A percentile compares a stretch with the other conserved stretches of the same genome.
Evolutionary conservation across 2,329 filamentous ascomycete species (phyloP).

Genomic region (Hymenoscyphus fraxineus): DNA sequence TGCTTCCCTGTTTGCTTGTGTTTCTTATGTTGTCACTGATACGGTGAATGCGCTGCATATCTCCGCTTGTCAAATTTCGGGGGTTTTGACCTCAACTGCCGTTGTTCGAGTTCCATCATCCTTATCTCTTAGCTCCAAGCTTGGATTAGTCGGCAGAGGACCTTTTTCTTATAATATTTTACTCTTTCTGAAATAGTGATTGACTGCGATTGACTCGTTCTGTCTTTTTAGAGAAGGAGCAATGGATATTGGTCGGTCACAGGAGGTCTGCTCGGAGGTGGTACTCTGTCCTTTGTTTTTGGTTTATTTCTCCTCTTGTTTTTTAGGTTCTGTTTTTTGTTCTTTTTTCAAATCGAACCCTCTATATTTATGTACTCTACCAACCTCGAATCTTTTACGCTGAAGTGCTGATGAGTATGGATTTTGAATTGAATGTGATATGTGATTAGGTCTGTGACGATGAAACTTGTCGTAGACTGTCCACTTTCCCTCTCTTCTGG

Average conservation of each 20-base stretch:
- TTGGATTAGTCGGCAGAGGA: too few relatives aligned
- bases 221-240: background rate
- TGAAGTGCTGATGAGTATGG: background rate
- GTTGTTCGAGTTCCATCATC: background rate
- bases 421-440: background rate
- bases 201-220: background rate
- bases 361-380: slow-evolving; percentile 5
- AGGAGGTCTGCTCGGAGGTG: background rate
- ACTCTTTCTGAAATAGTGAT: background rate
- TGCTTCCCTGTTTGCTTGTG: background rate
- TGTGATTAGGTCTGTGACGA: too few relatives aligned
- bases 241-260: background rate
- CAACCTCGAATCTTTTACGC: background rate
- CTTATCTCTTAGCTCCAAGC: too few relatives aligned
- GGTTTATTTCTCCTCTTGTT: background rate
- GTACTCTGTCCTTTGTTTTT: background rate
- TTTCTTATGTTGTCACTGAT: background rate
- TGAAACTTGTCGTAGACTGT: too few relatives aligned
- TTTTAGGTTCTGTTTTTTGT: background rate
- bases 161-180: too few relatives aligned
- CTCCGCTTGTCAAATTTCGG: background rate
- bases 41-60: background rate
- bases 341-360: background rate
- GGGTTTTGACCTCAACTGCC: background rate
- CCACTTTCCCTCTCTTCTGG: too few relatives aligned